These are phyloP conservation scores for Lagenidium giganteum DNA, from an alignment of 352 stramenopile species.

Conservation along the genomic window DNA sequence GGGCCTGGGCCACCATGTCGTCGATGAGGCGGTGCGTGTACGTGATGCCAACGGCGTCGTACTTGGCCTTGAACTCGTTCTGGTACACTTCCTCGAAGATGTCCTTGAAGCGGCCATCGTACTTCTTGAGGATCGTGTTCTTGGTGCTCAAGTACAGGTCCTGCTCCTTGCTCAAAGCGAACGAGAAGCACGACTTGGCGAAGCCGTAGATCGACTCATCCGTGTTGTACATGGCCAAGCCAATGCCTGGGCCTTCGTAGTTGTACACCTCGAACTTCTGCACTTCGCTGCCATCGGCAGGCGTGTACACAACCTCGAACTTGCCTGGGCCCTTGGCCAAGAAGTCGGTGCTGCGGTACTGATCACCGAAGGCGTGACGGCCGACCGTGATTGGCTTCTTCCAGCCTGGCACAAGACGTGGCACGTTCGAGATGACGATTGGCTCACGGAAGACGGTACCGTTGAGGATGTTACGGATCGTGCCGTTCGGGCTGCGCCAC, in stretches of 20 bases:
- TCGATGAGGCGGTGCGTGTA: conserved; percentile 81
- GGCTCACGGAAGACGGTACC: conserved; percentile 81
- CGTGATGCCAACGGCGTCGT: conserved; percentile 62
- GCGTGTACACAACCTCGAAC: conserved; percentile 72
- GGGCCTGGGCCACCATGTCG: conserved; percentile 79
- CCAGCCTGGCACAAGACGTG: conserved; percentile 69
- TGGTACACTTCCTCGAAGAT: conserved; percentile 84
- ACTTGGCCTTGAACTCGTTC: conserved; percentile 69
- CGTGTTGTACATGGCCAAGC: conserved; percentile 83
- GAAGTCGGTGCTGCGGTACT: conserved; percentile 80
- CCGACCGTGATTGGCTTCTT: conserved; percentile 77
- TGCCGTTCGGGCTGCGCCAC: conserved; percentile 70
- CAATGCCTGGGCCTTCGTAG: conserved; percentile 50
- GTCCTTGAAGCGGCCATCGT: conserved; percentile 74
- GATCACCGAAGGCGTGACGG: conserved; percentile 73
- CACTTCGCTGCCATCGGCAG: conserved; percentile 38
- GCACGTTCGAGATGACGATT: conserved; percentile 79
- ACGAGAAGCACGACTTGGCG: conserved; percentile 64
- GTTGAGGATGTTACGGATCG: conserved; percentile 79
- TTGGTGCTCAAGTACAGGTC: conserved; percentile 75
- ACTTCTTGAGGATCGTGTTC: conserved; percentile 84
- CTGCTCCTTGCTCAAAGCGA: conserved; percentile 54
- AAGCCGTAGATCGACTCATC: conserved; percentile 78
- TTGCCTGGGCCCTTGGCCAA: conserved; percentile 55
- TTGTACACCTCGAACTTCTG: conserved; percentile 61